Base-by-base conservation (phyloP, 441 rosid genomes). In the Euphorbia corollata region DNA sequence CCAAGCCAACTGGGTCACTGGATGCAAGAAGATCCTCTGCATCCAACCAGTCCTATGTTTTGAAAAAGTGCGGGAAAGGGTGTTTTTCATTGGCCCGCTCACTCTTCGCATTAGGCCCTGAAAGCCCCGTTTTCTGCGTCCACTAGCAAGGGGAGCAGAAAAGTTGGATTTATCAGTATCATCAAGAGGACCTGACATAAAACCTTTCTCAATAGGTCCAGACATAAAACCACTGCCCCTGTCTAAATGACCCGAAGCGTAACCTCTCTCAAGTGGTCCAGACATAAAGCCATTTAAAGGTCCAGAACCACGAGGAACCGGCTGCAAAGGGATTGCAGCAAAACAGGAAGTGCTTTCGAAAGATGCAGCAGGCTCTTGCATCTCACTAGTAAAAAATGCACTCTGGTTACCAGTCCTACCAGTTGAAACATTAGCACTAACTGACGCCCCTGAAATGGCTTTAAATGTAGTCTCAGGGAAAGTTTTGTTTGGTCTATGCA, bases 131-230 rank as follows among this genome's bases (percentile, higher is more conserved):
- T 79, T 88, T 64, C 77, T 79, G 12, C 81, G 86, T 24, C 87
- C 84, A 19, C 77, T 81, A 58, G 93, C 80, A 65, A 92, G 93
- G 2, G 97, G 98, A n/a, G 97, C 97, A 1, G 96, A 92, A 80
- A 92, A 92, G 71, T 90, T 90, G 53, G 93, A 87, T 68, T 71
- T 81, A 73, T 90, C 98, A 59, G 81, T 63, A 51, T 78, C 85
- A 72, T 92, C 97, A 76, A 92, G 92, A 64, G 98, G 94, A 18
- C 97, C 97, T 6, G 98, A 92, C 98, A 92, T 92, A 18, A 82
- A 92, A 75, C 96, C 96, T 70, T 81, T 89, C 74, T 89, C 96
- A 43, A 92, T 89, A 34, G 98, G 96, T 62, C 95, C 96, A 50
- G 98, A 92, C 97, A 92, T 86, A 80, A 90, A 92, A 73, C 97